Evolutionary conservation across 805 yeast species (phyloP), one percentile per base, ranked within the genome.

Genomic region (Pichia membranifaciens): DNA sequence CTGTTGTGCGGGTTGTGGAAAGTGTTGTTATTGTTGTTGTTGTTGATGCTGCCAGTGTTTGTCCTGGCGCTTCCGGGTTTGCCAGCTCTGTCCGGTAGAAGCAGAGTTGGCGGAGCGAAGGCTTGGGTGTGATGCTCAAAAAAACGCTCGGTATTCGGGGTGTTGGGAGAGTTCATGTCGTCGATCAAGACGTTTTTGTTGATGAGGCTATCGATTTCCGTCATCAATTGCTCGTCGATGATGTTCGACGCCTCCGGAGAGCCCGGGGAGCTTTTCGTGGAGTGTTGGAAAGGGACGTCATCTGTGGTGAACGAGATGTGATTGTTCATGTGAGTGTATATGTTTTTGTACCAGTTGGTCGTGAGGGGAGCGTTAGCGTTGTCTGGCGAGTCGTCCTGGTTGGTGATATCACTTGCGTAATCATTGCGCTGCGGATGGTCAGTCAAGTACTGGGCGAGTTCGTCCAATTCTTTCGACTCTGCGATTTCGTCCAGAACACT

Each of bases 181-280:
- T 36, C 20, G 22, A 5, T 8, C 36, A 20, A 16, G 18, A 23
- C 13, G 22, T 23, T 36, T 12, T 36, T 16, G 20, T 39, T 20
- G 13, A 41, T 31, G 3, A 41, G 18, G 15, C 28, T 28, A 36
- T 39, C 48, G 17, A 45, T 40, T 25, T 45, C 44, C 15, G 23
- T 4, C 16, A 45, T n/a, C 16, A 45, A 32, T 9, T 39, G 29
- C 18, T 39, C 40, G 20, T 45, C 48, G 25, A 45, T 22, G 13
- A 16, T 6, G 16, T 9, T 8, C n/a, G 36, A 33, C 6, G 8
- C 17, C 16, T 33, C 17, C 16, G 32, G 18, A 18, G 25, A 20
- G 20, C 8, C 5, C 21, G 36, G 25, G 2, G 35, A 16, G 21
- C 10, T 10, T 8, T 12, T 25, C 5, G 9, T 12, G 22, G 33